Evolutionary conservation across 129 eudicot species (phyloP).

Genomic region (Escallonia herrerae): DNA sequence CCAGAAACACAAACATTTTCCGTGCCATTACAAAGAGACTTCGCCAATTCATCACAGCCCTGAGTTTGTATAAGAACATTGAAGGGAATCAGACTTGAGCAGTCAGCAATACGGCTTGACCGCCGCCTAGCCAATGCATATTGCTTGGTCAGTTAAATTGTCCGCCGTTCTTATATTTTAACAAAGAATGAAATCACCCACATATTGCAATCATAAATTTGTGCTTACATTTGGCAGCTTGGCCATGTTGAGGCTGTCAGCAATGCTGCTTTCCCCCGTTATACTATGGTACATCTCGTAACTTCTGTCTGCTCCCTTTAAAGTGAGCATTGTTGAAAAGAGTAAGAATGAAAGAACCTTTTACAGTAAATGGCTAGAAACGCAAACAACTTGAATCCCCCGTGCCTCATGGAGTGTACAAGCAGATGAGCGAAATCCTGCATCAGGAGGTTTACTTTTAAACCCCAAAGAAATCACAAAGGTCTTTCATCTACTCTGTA

Average conservation of each 20-base stretch:
- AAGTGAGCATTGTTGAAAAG: not conserved
- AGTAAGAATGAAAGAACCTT: not conserved
- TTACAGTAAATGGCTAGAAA: not conserved
- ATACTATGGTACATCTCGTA: not conserved
- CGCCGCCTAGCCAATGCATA: not conserved
- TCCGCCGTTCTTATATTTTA: not conserved
- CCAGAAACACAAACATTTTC: too few relatives aligned
- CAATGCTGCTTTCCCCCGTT: not conserved
- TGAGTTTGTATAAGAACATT: too few relatives aligned
- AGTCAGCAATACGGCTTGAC: too few relatives aligned
- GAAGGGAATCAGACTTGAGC: too few relatives aligned
- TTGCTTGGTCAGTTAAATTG: not conserved
- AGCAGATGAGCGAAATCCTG: not conserved
- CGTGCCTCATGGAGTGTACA: not conserved
- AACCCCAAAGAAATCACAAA: not conserved
- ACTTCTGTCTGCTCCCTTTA: not conserved
- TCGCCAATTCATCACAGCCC: too few relatives aligned
- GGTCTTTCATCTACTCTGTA: not conserved
- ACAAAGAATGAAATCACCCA: not conserved
- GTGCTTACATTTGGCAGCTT: not conserved
- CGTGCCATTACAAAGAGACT: too few relatives aligned
- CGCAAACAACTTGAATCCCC: not conserved
- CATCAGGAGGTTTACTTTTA: not conserved
- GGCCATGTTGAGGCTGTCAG: not conserved
- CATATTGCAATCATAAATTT: not conserved